phyloP scores from a whole-genome alignment of 805 yeast species.

The Maudiozyma turicensis region DNA sequence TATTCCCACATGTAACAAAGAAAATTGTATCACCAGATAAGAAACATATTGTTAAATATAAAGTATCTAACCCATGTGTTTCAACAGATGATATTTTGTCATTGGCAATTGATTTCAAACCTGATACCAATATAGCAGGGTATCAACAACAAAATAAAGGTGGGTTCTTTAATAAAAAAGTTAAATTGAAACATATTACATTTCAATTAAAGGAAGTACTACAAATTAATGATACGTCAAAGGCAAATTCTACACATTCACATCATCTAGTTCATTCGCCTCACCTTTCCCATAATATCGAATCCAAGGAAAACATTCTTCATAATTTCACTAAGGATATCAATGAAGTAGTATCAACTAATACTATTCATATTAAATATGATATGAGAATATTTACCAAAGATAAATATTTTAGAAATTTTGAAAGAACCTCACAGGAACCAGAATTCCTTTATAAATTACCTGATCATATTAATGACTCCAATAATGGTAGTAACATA shows the following conservation, averaged over 20 bases:
- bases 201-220: slow-evolving; percentile 45
- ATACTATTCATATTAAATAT: slow-evolving; percentile 20
- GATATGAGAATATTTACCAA: slow-evolving; percentile 21
- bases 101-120: slow-evolving; percentile 33
- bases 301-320: slow-evolving; percentile 37
- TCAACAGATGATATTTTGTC: slow-evolving; percentile 46
- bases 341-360: slow-evolving; percentile 21
- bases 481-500: slow-evolving; percentile 1
- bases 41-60: slow-evolving; percentile 37
- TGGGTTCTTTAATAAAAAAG: slow-evolving; percentile 19
- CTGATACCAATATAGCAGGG: slow-evolving; percentile 25
- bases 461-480: slow-evolving; percentile 4
- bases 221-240: slow-evolving; percentile 38
- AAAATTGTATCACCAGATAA: slow-evolving; percentile 38
- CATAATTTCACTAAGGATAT: slow-evolving; percentile 17
- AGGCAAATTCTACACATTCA: neutral
- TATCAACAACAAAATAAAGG: slow-evolving; percentile 6
- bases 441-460: slow-evolving; percentile 19
- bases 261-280: slow-evolving; percentile 15
- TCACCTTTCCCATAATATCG: slow-evolving; percentile 9
- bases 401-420: slow-evolving; percentile 22
- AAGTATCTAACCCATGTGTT: slow-evolving; percentile 43
- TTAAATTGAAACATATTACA: slow-evolving; percentile 36
- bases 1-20: slow-evolving; percentile 43
- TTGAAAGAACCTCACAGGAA: slow-evolving; percentile 27